Base-by-base conservation (phyloP, 345 rosid species). In the Excoecaria agallocha region DNA sequence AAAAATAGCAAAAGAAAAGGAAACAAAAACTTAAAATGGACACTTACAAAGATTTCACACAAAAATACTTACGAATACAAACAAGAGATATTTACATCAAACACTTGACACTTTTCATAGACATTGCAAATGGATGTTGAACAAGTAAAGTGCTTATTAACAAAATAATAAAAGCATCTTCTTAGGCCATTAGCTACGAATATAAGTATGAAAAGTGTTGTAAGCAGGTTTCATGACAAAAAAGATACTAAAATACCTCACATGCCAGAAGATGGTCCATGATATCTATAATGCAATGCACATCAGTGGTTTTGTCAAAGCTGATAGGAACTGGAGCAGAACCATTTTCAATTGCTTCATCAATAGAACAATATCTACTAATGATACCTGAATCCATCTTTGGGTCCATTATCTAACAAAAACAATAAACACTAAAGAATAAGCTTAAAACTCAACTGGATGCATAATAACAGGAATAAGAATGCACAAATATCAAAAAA, bases 321-420 rank as follows among this genome's bases (percentile, higher is more conserved):
- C 91, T 91, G 56, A 93, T 65, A 43, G 98, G 99, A 74, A 93
- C 64, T 0, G 98, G 97, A 43, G 98, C 96, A 70, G 82, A 90
- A 77, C 96, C 98, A 72, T 84, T 83, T 80, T 93, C 96, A 4
- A 96, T 86, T 69, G 99, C 99, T 84, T 96, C 99, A 74, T 96
- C 96, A 77, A 91, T 78, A 56, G 99, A 91, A 82, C 80, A 89
- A 75, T 90, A 93, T 69, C 84, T 82, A 84, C 85, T 79, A 51
- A 93, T 85, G 78, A 96, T 91, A 59, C 98, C 98, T 0, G 99
- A 91, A 81, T 93, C 98, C 99, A 96, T 96, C 85, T 96, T 96
- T 45, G 97, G 99, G 84, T 96, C 98, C 99, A 96, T 96, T 73
- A 96, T 96, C 99, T 96, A 78, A 41, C 19, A 73, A 52, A 79